Evolutionary conservation across 140 eudicot genomes (phyloP).

Genomic region (Ambrosia hybrid): DNA sequence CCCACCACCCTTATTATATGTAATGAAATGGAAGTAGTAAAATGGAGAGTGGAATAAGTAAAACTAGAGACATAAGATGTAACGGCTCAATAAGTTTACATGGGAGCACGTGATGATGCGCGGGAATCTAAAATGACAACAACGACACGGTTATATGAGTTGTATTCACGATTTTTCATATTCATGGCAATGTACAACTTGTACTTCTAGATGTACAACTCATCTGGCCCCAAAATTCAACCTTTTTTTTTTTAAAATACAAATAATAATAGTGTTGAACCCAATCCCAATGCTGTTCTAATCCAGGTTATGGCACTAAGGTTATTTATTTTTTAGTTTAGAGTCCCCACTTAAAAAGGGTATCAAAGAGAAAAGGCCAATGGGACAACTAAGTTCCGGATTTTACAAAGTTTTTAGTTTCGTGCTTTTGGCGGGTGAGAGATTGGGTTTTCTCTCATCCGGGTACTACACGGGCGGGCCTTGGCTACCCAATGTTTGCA

Average conservation of each 20-base stretch:
- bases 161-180: slow-evolving; percentile 25
- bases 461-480: no score
- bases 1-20: no score
- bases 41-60: slow-evolving; percentile 19
- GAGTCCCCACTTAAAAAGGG: slow-evolving; percentile 32
- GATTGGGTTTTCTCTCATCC: no score
- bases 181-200: slow-evolving; percentile 8
- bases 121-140: slow-evolving; percentile 35
- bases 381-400: neutral
- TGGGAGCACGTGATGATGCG: slow-evolving; percentile 42
- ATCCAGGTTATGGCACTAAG: slow-evolving; percentile 34
- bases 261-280: slow-evolving; percentile 1
- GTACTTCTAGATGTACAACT: slow-evolving; percentile 15
- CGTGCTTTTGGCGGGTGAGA: no score
- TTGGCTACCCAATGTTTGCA: no score
- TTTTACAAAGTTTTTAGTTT: no score
- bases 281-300: slow-evolving; percentile 8
- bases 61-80: slow-evolving; percentile 13
- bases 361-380: slow-evolving; percentile 5
- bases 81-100: slow-evolving; percentile 26
- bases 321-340: slow-evolving; percentile 12
- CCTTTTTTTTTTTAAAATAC: neutral
- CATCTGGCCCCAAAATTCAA: neutral
- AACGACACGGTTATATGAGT: slow-evolving; percentile 38
- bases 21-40: neutral